Base-by-base conservation (phyloP, 2,329 filamentous ascomycete genomes). In the Xylaria hypoxylon region DNA sequence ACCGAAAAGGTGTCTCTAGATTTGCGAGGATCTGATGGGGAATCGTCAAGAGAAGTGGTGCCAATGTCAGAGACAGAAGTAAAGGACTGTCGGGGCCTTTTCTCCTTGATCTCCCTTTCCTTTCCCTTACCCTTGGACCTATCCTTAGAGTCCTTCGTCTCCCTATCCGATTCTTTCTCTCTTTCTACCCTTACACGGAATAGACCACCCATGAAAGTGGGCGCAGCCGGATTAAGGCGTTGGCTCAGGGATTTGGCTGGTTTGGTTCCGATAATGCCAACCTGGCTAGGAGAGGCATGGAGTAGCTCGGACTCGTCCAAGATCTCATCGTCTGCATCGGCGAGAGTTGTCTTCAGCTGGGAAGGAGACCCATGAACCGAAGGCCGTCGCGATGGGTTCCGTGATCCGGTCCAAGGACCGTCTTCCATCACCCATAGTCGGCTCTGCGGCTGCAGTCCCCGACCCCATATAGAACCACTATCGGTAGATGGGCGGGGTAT, bases 181-280 rank as follows among this genome's bases (percentile, higher is more conserved):
- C 69, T 77, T 22, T 75, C 71, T 70, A 76, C 24, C 73, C 72
- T 83, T 33, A 77, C 77, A 4, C 85, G 83, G 72, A 89, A 87
- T 65, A 96, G 87, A 42, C 89, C 86, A 10, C 86, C 90, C 79
- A 91, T 95, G 77, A 98, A 98, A 0, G 91, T 92, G 8, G 94
- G 94, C 0, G 95, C 96, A 6, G 92, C 88, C 7, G 96, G 96
- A 74, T 99, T 98, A 31, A 98, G 85, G 73, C 79, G 89, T 80
- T 78, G 89, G 78, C 76, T 90, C 81, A 74, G 84, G 82, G 52
- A 83, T 82, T 77, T 82, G 44, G 80, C 77, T 4, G 91, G 93
- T 2, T 90, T 89, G 52, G 93, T 96, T 26, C 95, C 95, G 71
- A 98, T 97, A 0, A 90, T 86, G 24, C 89, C 88, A 2, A 90